These are phyloP conservation scores for Bipolaris bicolor DNA, from an alignment of 2,329 filamentous ascomycete genomes.

Conservation along the genomic window DNA sequence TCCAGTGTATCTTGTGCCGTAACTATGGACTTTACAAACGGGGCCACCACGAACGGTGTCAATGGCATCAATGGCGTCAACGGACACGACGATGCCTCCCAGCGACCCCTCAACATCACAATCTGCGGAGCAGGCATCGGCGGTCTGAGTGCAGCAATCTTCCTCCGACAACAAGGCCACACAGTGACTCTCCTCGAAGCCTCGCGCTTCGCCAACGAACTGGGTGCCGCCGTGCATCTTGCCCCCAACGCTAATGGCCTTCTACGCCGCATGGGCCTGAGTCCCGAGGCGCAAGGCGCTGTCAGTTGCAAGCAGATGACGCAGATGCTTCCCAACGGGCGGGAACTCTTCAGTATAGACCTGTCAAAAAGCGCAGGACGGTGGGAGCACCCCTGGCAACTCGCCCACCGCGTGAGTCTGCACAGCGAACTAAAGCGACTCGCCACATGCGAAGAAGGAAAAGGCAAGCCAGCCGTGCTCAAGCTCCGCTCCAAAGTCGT, in stretches of 20 bases:
- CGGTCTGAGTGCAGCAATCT: slow-evolving; percentile 60
- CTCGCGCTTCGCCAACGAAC: slow-evolving; percentile 62
- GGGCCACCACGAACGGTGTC: background rate
- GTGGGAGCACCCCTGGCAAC: slow-evolving; percentile 62
- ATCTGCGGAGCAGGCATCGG: slow-evolving; percentile 58
- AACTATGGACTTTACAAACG: slow-evolving; percentile 28
- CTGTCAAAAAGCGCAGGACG: slow-evolving; percentile 48
- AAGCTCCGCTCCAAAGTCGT: slow-evolving; percentile 53
- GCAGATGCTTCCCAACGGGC: slow-evolving; percentile 50
- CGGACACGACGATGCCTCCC: slow-evolving; percentile 14
- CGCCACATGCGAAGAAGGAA: slow-evolving; percentile 51
- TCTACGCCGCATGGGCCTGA: slow-evolving; percentile 55
- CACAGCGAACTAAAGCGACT: slow-evolving; percentile 59
- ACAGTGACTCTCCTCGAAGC: slow-evolving; percentile 47
- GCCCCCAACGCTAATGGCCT: slow-evolving; percentile 67
- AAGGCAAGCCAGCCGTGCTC: slow-evolving; percentile 47
- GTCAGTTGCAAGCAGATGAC: slow-evolving; percentile 35
- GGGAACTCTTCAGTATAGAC: slow-evolving; percentile 46
- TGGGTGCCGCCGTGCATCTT: slow-evolving; percentile 67
- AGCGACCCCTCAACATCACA: slow-evolving; percentile 47
- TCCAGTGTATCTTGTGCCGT: background rate
- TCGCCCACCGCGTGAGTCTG: slow-evolving; percentile 61
- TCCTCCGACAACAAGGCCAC: slow-evolving; percentile 54
- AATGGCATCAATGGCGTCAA: slow-evolving; percentile 1
- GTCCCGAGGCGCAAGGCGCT: slow-evolving; percentile 50